phyloP scores from a whole-genome alignment of 2,329 filamentous ascomycete species.

The Fusarium torreyae region DNA sequence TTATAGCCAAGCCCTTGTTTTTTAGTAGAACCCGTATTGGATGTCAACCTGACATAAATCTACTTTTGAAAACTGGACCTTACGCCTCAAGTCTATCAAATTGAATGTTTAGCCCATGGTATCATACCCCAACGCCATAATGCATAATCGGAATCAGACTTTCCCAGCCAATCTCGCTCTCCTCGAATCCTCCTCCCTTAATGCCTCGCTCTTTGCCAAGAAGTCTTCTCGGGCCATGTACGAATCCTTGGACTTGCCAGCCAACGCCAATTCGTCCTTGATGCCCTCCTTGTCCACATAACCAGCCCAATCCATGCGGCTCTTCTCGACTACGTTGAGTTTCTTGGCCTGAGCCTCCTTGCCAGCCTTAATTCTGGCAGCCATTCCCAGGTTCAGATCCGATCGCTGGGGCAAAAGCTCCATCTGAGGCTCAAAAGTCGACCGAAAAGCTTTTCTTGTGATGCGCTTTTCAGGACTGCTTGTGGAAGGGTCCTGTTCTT shows the following conservation, averaged over 20 bases:
- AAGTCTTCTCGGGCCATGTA: slow-evolving; percentile 76
- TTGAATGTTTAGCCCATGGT: slow-evolving; percentile 42
- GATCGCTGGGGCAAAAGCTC: slow-evolving; percentile 62
- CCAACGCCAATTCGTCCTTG: slow-evolving; percentile 76
- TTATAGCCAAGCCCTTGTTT: too few species aligned
- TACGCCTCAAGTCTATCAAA: neutral
- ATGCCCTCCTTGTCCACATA: slow-evolving; percentile 81
- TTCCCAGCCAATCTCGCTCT: slow-evolving; percentile 64
- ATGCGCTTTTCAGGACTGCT: slow-evolving; percentile 59
- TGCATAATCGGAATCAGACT: slow-evolving; percentile 30
- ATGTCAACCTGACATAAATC: neutral
- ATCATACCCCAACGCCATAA: slow-evolving; percentile 49
- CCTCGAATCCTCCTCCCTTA: slow-evolving; percentile 73
- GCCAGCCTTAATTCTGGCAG: slow-evolving; percentile 63
- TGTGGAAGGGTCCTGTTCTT: slow-evolving; percentile 51
- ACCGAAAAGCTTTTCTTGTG: slow-evolving; percentile 72
- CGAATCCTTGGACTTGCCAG: slow-evolving; percentile 75
- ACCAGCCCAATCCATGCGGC: slow-evolving; percentile 80
- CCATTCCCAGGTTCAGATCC: slow-evolving; percentile 72
- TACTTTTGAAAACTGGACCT: neutral
- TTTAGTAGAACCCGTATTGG: neutral
- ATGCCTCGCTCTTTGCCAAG: slow-evolving; percentile 74
- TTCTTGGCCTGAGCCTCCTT: slow-evolving; percentile 71
- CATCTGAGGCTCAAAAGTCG: slow-evolving; percentile 72
- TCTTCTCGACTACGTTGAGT: slow-evolving; percentile 80